Evolutionary conservation across 2,329 filamentous ascomycete species (phyloP), one percentile per base, ranked within the genome.

Genomic region (Pseudogymnoascus sp.): DNA sequence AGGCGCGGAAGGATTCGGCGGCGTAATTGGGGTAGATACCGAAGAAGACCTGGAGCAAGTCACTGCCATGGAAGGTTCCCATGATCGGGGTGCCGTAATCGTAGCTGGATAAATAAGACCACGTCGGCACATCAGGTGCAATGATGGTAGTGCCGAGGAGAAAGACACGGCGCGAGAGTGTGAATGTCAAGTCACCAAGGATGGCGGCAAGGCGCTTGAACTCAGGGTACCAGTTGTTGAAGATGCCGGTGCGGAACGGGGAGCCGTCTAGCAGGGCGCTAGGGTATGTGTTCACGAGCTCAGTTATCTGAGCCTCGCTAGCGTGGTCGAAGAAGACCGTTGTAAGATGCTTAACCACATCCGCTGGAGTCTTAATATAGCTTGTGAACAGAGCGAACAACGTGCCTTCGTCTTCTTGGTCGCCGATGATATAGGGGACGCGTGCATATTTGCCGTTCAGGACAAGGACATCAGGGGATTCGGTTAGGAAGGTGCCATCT

Each of bases 321-420:
- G 87, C 82, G 25, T 76, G 71, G 36, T 78, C 72, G 76, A 90
- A 91, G 75, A 83, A 88, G 58, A 82, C 65, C 0, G 73, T 69
- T 1, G 74, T 68, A 20, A 94, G 73, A 68, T 93, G 93, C 15
- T 79, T 74, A 35, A 84, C 78, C 0, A 92, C 66, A 5, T 83
- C 73, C 1, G 74, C 73, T 0, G 79, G 83, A 1, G 79, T 87
- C 8, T 82, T 88, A 58, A 92, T 75, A 18, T 25, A 38, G 33
- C 73, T 70, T 65, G 89, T 87, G 71, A 87, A 86, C 35, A 92
- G 76, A 4, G 85, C 78, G 70, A 92, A 91, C 1, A 92, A 72
- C 0, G 89, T 91, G 15, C 89, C 88, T 72, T 93, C 89, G 69
- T 93, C 89, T 75, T 92, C 88, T 72, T 91, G 87, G 69, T 90